Conservation (phyloP, 495 filamentous ascomycete genomes). For the Geopyxis carbonaria region DNA sequence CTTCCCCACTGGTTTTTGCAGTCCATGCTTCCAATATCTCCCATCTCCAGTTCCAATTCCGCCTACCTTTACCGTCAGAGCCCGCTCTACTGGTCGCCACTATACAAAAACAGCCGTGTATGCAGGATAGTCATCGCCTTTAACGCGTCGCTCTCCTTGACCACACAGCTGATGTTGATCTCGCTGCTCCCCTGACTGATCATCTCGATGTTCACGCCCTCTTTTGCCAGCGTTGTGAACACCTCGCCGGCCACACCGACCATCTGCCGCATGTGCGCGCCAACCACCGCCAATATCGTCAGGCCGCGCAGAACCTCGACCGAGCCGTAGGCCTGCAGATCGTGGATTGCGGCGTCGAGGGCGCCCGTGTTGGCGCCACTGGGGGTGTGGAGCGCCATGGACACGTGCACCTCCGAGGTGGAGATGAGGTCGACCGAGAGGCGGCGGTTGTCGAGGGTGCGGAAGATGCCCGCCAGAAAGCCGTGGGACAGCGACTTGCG, state of each 20-base stretch:
- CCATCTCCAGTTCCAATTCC: no score
- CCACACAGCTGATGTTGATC: constrained; percentile 97
- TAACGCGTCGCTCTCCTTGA: constrained; percentile 74
- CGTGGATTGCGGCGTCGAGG: constrained; percentile 46
- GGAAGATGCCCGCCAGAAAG: constrained; percentile 82
- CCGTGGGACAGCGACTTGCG: constrained; percentile 74
- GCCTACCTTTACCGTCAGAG: no score
- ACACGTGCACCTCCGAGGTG: constrained; percentile 86
- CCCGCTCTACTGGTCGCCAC: constrained; percentile 1
- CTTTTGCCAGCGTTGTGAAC: constrained; percentile 76
- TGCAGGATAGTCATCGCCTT: constrained; percentile 89
- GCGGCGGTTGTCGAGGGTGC: constrained; percentile 58
- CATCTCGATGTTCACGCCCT: constrained; percentile 90
- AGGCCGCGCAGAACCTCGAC: constrained; percentile 74
- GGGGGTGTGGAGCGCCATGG: constrained; percentile 74
- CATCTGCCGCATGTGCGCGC: constrained; percentile 90
- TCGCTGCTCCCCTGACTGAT: constrained; percentile 96
- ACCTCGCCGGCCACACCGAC: constrained; percentile 75
- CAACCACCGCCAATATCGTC: constrained; percentile 83
- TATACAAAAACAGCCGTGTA: constrained; percentile 56
- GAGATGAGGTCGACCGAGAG: constrained; percentile 87
- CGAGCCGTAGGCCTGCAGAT: constrained; percentile 59
- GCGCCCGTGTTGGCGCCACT: constrained; percentile 34
- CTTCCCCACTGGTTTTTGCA: no score
- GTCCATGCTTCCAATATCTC: no score